Percentiles rank a stretch among this genome's conserved stretches.
These are phyloP conservation scores for Henckelia pumila DNA, from an alignment of 257 asterid genomes.

Conservation along the genomic window DNA sequence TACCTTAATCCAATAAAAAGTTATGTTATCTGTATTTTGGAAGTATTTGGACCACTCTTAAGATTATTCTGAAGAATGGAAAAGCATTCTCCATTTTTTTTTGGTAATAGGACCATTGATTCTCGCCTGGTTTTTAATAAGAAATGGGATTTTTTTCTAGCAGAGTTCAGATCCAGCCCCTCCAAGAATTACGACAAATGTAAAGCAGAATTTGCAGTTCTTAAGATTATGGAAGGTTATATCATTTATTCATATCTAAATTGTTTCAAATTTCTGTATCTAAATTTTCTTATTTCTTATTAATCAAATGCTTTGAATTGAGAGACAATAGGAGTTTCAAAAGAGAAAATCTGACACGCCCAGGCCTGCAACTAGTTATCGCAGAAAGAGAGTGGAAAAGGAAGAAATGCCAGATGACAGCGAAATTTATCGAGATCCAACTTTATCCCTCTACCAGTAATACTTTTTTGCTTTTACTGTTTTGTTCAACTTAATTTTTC, in stretches of 20 bases:
- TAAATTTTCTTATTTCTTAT: constrained; percentile 8
- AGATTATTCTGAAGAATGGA: background rate
- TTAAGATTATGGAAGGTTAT: constrained; percentile 73
- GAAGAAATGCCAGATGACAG: constrained; percentile 74
- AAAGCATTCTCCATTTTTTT: constrained; percentile 8
- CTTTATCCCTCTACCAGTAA: constrained; percentile 76
- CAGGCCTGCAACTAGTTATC: constrained; percentile 86
- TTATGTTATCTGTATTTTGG: background rate
- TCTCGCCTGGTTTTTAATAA: constrained; percentile 19
- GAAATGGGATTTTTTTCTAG: constrained; percentile 3
- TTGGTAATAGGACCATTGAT: background rate
- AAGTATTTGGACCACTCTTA: background rate
- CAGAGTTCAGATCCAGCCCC: constrained; percentile 72
- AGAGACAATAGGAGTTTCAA: constrained; percentile 61
- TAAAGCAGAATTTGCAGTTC: constrained; percentile 90
- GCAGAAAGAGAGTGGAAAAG: constrained; percentile 81
- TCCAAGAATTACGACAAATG: constrained; percentile 86
- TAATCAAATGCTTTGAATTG: constrained; percentile 25
- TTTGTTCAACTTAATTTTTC: constrained; percentile 27
- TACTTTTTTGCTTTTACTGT: constrained; percentile 30
- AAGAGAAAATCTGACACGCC: constrained; percentile 56
- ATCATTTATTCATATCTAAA: constrained; percentile 7
- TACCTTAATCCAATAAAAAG: background rate
- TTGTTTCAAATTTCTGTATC: constrained; percentile 12
- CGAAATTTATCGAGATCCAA: constrained; percentile 81